A percentile compares a stretch with the other conserved stretches of the same genome.
These are phyloP conservation scores for Gamsiella multidivaricata DNA, from an alignment of 192 early-diverging fungal species.

Conservation along the genomic window DNA sequence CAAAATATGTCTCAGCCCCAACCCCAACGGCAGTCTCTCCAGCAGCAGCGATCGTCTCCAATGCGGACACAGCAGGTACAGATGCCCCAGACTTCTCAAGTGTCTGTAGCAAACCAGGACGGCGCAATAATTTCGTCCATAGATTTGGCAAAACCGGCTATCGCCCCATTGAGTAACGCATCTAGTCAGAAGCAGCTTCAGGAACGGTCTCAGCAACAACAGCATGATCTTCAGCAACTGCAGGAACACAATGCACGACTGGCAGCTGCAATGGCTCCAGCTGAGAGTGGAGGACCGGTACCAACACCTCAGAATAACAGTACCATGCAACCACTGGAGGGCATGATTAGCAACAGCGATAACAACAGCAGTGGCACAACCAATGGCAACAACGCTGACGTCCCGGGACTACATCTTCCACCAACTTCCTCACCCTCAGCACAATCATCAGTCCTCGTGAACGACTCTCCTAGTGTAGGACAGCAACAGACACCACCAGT, in stretches of 20 bases:
- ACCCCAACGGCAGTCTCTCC: not conserved
- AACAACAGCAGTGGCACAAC: not conserved
- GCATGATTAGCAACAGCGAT: not conserved
- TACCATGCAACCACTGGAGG: not conserved
- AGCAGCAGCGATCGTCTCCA: not conserved
- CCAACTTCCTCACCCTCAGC: not conserved
- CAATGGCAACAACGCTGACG: no score
- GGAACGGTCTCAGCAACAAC: constrained; percentile 10
- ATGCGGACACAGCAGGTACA: constrained; percentile 3
- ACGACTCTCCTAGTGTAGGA: no score
- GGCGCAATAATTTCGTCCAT: no score
- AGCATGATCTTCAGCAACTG: constrained; percentile 37
- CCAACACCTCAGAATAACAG: not conserved
- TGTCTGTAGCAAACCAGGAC: no score
- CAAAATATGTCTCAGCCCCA: no score
- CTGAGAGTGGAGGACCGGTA: not conserved
- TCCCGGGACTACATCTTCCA: not conserved
- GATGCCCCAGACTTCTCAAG: not conserved
- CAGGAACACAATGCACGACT: constrained; percentile 27
- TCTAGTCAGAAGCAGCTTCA: not conserved
- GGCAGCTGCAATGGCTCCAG: constrained; percentile 1
- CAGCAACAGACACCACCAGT: no score
- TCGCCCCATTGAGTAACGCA: no score
- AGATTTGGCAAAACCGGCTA: no score
- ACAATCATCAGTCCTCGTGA: not conserved